Conservation (phyloP, 108 stramenopile species). For the Cylindrotheca fusiformis region DNA sequence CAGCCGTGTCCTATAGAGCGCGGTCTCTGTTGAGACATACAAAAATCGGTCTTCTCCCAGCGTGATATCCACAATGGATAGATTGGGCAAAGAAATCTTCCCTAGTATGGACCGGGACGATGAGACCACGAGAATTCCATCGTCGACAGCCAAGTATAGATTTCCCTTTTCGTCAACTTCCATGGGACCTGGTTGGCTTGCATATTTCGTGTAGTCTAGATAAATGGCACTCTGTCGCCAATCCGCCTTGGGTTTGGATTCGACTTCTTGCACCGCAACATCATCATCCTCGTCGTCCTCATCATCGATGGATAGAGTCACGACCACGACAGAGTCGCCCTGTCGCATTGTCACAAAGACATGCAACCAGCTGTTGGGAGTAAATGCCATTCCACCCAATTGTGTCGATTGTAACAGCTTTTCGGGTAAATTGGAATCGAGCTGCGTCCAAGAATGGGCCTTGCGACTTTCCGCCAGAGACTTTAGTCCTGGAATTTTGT, state of each 20-base stretch:
- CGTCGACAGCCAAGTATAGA: conserved; percentile 43
- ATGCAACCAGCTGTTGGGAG: conserved; percentile 21
- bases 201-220: conserved; percentile 16
- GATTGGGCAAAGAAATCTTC: conserved; percentile 4
- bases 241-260: neutral
- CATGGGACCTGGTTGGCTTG: conserved; percentile 33
- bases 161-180: conserved; percentile 50
- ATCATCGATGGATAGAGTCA: conserved; percentile 10
- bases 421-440: conserved; percentile 4
- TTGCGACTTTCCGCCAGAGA: conserved; percentile 53
- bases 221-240: conserved; percentile 6
- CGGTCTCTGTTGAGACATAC: conserved; percentile 46
- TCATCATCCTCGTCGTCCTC: conserved; percentile 35
- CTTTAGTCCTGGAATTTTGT: conserved; percentile 47
- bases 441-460: conserved; percentile 59
- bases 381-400: conserved; percentile 61
- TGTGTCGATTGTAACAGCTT: conserved; percentile 7
- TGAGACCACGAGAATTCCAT: conserved; percentile 30
- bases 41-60: conserved; percentile 70
- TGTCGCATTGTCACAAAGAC: conserved; percentile 32
- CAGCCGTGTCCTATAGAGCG: conserved; percentile 44
- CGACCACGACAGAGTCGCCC: conserved; percentile 3
- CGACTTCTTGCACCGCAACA: neutral
- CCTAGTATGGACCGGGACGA: conserved; percentile 7
- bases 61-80: conserved; percentile 27